Base-by-base conservation (phyloP, 129 eudicot species). In the Glebionis coronaria region DNA sequence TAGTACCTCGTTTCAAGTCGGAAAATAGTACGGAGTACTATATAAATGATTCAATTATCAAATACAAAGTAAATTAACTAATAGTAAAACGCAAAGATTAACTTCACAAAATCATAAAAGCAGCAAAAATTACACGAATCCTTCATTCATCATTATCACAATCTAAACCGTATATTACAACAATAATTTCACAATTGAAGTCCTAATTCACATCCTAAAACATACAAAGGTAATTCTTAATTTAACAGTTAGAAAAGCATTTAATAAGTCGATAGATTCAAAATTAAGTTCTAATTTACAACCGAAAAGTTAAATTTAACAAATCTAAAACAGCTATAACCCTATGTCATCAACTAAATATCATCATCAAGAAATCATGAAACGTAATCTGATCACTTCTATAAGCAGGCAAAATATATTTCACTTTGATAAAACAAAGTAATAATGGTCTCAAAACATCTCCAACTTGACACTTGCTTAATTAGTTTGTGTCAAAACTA, bases 221-320 rank as follows among this genome's bases (percentile, higher is more conserved):
- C 49, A 50, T 20, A 51, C 8, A 31, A 31, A 31, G 5, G 40
- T 6, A 35, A 35, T 35, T 35, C 2, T 35, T 35, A 6, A 35
- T 35, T 35, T 5, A 35, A 35, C 40, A 35, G 0, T 6, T 35
- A 35, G 0, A 35, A 35, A 35, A 35, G 42, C 42, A 54, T 28
- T 6, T 28, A 54, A 38, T 46, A 28, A 23, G 55, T 68, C 42
- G 42, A 68, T 8, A 12, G 18, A 12, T 13, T 54, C 53, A 63
- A n/a, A 42, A 21, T 18, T 55, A 7, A 21, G 35, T 14, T 53
- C n/a, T 20, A 40, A 45, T 14, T 68, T 18, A 55, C 54, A 38
- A 35, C 52, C 23, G 18, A 38, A 44, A 72, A 61, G 61, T 52
- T 71, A 70, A n/a, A 45, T 44, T 47, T 11, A 61, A 35, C 61